Evolutionary conservation across 2,329 filamentous ascomycete genomes (phyloP), one percentile per base, ranked within the genome.

Genomic region (Trichoderma breve): DNA sequence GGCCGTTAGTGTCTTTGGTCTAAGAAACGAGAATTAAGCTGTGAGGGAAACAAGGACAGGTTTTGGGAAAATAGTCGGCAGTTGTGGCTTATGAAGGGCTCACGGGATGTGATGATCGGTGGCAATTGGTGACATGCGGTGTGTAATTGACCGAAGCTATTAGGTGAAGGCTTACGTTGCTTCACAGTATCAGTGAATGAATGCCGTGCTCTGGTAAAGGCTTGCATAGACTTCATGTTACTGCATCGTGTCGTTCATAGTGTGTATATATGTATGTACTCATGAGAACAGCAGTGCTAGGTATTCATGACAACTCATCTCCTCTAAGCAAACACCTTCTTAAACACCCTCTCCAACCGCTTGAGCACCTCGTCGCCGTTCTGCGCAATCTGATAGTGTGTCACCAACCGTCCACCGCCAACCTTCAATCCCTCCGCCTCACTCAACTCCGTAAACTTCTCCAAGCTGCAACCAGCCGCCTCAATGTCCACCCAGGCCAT

Each of bases 401-500:
- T 83, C 70, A 87, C 86, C 71, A 88, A 73, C 34, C 85, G 80
- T 34, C 79, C 78, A 2, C 80, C 80, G 70, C 79, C 73, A 5
- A 86, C 75, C 73, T 80, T 82, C 71, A 88, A 76, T 0, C 86
- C 86, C 12, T 78, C 81, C 39, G 83, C 82, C 62, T 77, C 77
- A 6, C 82, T 83, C 36, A 85, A 78, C 74, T 81, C 78, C 15
- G 79, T 77, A 66, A 87, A 82, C 51, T 77, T 79, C 70, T 79
- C 79, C 6, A 66, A 73, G 15, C 79, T 78, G 73, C 85, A 83
- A 2, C 88, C 87, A 12, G 88, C 87, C 1, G 86, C 86, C 34
- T 89, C 86, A 18, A 96, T 83, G 79, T 97, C 91, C 72, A 97
- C 78, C 93, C 93, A 97, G 39, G 93, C 89, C 93, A 97, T 97